Conservation (phyloP, 1,284 basidiomycete species). For the Ustilago trichophora region DNA sequence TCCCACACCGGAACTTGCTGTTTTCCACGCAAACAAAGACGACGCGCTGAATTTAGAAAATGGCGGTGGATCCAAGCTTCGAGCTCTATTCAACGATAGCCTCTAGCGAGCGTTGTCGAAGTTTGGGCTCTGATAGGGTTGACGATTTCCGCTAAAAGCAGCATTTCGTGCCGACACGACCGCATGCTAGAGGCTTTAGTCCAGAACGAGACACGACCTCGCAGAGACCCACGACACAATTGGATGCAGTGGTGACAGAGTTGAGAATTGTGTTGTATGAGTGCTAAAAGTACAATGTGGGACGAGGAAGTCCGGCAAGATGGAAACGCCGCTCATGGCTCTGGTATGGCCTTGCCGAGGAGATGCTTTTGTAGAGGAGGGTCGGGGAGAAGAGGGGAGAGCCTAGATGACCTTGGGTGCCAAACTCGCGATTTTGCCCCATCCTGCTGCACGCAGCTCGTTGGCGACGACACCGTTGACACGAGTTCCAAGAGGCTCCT, state of each 20-base stretch:
- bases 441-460: slow-evolving; percentile 88
- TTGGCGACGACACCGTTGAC: slow-evolving; percentile 92
- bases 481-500: slow-evolving; percentile 93
- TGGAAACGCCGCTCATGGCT: neutral
- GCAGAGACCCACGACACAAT: too few relatives aligned
- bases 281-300: slow-evolving; percentile 31
- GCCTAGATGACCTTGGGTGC: slow-evolving; percentile 81
- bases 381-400: neutral
- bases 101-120: too few relatives aligned
- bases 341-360: neutral
- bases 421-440: slow-evolving; percentile 91
- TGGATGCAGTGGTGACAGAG: slow-evolving; percentile 7
- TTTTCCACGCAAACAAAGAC: too few relatives aligned
- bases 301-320: neutral
- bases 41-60: too few relatives aligned
- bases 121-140: too few relatives aligned
- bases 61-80: too few relatives aligned
- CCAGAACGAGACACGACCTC: too few relatives aligned
- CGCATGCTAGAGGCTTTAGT: too few relatives aligned
- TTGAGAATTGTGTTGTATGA: slow-evolving; percentile 1
- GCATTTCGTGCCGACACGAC: too few relatives aligned
- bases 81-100: too few relatives aligned
- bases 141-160: too few relatives aligned
- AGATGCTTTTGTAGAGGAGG: slow-evolving; percentile 10
- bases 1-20: too few relatives aligned